phyloP scores from a whole-genome alignment of 306 rosid genomes.

The Malus sieversii region DNA sequence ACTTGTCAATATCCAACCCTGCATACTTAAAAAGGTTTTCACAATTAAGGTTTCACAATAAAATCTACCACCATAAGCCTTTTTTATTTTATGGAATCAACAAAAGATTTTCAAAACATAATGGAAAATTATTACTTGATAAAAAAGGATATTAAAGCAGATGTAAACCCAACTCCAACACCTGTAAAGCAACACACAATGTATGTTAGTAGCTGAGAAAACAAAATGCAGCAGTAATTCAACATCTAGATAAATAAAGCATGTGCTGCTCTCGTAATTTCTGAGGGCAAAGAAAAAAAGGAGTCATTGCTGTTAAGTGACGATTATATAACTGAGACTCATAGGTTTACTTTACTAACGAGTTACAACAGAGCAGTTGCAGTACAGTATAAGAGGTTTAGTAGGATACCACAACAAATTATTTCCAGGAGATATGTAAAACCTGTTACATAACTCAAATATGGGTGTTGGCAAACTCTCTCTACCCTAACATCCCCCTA shows the following conservation, averaged over 20 bases:
- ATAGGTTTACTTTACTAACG: neutral
- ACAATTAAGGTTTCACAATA: constrained; percentile 62
- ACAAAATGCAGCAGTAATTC: neutral
- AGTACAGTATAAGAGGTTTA: too few species aligned
- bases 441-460: too few species aligned
- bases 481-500: too few species aligned
- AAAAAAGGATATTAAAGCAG: constrained; percentile 96
- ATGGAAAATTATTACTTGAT: constrained; percentile 13
- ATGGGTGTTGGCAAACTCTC: too few species aligned
- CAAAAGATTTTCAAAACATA: constrained; percentile 5
- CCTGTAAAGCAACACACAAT: constrained; percentile 52
- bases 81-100: neutral
- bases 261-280: neutral
- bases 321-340: neutral
- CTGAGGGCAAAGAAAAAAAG: neutral
- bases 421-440: too few species aligned
- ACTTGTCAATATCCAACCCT: constrained; percentile 96
- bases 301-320: neutral
- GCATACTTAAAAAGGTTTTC: constrained; percentile 96
- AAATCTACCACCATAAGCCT: neutral
- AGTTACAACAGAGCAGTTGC: neutral
- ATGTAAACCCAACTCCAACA: constrained; percentile 92
- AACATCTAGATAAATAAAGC: neutral
- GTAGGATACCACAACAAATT: too few species aligned
- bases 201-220: constrained; percentile 19